These are phyloP conservation scores for Cytidiella melzeri DNA, from an alignment of 768 basidiomycete genomes.

Conservation along the genomic window DNA sequence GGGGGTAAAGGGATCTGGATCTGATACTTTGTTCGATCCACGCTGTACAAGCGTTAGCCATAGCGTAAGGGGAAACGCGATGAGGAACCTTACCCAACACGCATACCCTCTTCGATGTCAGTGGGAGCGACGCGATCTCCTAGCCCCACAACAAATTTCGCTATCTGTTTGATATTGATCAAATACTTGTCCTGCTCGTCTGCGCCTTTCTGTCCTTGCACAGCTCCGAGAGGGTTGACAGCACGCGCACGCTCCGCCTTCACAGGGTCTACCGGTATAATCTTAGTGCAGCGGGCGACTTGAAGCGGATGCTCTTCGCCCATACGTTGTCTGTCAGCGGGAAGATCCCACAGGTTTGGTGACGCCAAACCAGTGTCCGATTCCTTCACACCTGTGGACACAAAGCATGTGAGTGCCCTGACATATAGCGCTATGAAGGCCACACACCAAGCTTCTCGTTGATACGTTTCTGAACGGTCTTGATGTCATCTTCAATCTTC, in stretches of 20 bases:
- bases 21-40: slow-evolving; percentile 95
- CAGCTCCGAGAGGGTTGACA: slow-evolving; percentile 70
- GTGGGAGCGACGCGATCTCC: slow-evolving; percentile 96
- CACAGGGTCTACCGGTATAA: slow-evolving; percentile 77
- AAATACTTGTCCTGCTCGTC: slow-evolving; percentile 99
- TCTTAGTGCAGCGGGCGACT: slow-evolving; percentile 98
- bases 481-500: slow-evolving; percentile 86
- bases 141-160: slow-evolving; percentile 97
- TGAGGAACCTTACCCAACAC: slow-evolving; percentile 68
- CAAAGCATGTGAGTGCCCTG: not conserved
- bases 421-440: not conserved
- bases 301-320: slow-evolving; percentile 89
- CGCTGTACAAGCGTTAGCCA: slow-evolving; percentile 40
- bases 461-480: slow-evolving; percentile 93
- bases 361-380: slow-evolving; percentile 96
- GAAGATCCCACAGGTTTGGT: slow-evolving; percentile 96
- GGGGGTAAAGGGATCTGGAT: slow-evolving; percentile 98
- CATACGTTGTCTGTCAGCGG: slow-evolving; percentile 89
- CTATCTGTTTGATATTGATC: slow-evolving; percentile 99
- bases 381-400: slow-evolving; percentile 74
- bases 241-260: slow-evolving; percentile 73
- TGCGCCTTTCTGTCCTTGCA: slow-evolving; percentile 89
- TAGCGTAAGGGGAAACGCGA: not conserved
- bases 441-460: slow-evolving; percentile 91
- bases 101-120: slow-evolving; percentile 99